Evolutionary conservation across 225 moss, liverwort and hornwort species (phyloP).

Genomic region (Physcomitrellopsis africana): DNA sequence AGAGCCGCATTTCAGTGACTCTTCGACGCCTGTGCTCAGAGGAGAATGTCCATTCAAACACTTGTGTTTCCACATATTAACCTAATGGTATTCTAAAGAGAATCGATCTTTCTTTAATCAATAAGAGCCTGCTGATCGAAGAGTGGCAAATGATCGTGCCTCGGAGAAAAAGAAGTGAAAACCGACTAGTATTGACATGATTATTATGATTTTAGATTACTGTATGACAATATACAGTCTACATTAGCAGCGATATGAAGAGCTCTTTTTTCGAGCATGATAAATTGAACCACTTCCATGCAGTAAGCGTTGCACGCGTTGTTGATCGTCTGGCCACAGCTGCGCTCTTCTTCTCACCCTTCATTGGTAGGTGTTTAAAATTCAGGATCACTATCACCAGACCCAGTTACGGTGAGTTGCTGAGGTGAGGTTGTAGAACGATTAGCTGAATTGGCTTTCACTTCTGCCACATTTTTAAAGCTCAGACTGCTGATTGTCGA

Average conservation of each 20-base stretch:
- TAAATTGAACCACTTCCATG: constrained; percentile 43
- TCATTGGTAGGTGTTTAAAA: constrained; percentile 27
- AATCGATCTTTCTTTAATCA: too few relatives aligned
- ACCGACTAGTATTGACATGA: constrained; percentile 13
- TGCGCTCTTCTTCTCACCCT: constrained; percentile 28
- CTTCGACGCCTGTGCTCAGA: constrained; percentile 67
- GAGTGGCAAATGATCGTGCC: too few relatives aligned
- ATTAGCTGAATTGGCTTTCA: constrained; percentile 41
- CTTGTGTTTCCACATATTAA: too few relatives aligned
- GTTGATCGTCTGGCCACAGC: constrained; percentile 32
- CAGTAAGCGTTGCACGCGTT: constrained; percentile 40
- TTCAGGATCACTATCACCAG: constrained; percentile 46
- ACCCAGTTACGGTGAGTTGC: constrained; percentile 17
- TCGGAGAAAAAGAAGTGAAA: background rate
- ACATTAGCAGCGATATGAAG: constrained; percentile 4
- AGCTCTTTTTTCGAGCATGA: constrained; percentile 5
- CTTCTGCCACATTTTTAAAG: constrained; percentile 34
- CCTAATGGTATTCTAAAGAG: too few relatives aligned
- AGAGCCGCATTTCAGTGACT: constrained; percentile 74
- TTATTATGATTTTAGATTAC: constrained; percentile 11
- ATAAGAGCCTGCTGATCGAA: too few relatives aligned
- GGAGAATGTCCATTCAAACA: background rate
- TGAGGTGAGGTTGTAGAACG: constrained; percentile 28
- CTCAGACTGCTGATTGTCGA: constrained; percentile 29
- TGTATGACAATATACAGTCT: constrained; percentile 21